Base-by-base conservation (phyloP, 495 filamentous ascomycete genomes). In the Penicillium ucsense region DNA sequence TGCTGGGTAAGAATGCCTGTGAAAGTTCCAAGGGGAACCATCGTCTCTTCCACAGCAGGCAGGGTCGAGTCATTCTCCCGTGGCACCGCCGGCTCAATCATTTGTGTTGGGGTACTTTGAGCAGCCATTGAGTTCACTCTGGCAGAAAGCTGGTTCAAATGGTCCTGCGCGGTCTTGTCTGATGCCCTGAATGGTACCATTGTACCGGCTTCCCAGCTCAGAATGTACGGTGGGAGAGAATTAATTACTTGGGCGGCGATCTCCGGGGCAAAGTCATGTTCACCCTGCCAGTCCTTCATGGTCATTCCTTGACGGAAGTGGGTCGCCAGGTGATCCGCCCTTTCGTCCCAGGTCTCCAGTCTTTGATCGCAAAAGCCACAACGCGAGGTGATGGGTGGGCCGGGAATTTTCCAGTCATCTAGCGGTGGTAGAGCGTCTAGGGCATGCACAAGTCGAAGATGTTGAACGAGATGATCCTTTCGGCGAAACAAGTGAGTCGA, bases 391-490 rank as follows among this genome's bases (percentile, higher is more conserved):
- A 84, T 76, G 45, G 76, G 71, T n/a, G 73, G 73, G 4, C 73
- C 74, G 5, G 67, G 66, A 12, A 72, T 65, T 61, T 83, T 85
- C 86, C 85, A 89, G 37, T 70, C 70, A 20, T 88, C 81, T 80
- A 88, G 85, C 3, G 70, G 51, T 12, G 67, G 56, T 12, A 74
- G 62, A 48, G 84, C 80, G 47, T 79, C 79, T 47, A 78, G 75
- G 34, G 72, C 61, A 58, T 89, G 85, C 27, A 86, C 77, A 4
- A 87, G 71, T 35, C 82, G 76, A 6, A 90, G 64, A 53, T 90
- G 86, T 54, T 90, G 85, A 9, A 82, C 72, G 5, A 90, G 72
- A 59, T 89, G 86, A 53, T 90, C 86, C 61, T 89, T 90, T 8
- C 85, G 76, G 48, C 83, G 86, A 56, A 88, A 90, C 2, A 82